phyloP scores from a whole-genome alignment of 345 rosid genomes.

The Camelina sativa region DNA sequence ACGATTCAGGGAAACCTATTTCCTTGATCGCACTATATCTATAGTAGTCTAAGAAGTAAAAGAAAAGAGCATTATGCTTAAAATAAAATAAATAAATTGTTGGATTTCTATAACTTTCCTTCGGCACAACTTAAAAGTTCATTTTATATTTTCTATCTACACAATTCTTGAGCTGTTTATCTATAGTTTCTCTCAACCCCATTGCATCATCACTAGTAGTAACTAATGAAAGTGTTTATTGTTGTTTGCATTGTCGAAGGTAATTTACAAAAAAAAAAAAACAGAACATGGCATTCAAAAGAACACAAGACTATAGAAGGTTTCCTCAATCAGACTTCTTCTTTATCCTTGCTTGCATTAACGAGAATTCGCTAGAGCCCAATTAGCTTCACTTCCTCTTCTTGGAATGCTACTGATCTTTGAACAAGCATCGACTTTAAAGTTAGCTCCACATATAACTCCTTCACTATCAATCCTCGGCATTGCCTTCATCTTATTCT shows the following conservation, averaged over 20 bases:
- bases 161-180: too few relatives aligned
- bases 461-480: slow-evolving; percentile 93
- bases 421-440: slow-evolving; percentile 72
- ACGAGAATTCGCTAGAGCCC: slow-evolving; percentile 57
- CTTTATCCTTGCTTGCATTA: background rate
- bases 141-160: too few relatives aligned
- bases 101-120: too few relatives aligned
- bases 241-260: background rate
- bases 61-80: too few relatives aligned
- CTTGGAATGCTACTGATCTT: slow-evolving; percentile 73
- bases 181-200: too few relatives aligned
- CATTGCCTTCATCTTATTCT: slow-evolving; percentile 79
- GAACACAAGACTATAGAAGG: slow-evolving; percentile 9
- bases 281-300: slow-evolving; percentile 12
- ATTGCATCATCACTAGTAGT: background rate
- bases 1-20: too few relatives aligned
- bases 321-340: background rate
- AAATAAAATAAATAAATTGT: too few relatives aligned
- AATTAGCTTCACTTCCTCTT: slow-evolving; percentile 85
- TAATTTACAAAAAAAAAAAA: slow-evolving; percentile 9
- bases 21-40: too few relatives aligned
- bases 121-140: too few relatives aligned
- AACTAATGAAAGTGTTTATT: background rate
- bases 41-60: too few relatives aligned
- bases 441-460: slow-evolving; percentile 78